Conservation (phyloP, 1,284 basidiomycete species). For the Agaricales sp. region DNA sequence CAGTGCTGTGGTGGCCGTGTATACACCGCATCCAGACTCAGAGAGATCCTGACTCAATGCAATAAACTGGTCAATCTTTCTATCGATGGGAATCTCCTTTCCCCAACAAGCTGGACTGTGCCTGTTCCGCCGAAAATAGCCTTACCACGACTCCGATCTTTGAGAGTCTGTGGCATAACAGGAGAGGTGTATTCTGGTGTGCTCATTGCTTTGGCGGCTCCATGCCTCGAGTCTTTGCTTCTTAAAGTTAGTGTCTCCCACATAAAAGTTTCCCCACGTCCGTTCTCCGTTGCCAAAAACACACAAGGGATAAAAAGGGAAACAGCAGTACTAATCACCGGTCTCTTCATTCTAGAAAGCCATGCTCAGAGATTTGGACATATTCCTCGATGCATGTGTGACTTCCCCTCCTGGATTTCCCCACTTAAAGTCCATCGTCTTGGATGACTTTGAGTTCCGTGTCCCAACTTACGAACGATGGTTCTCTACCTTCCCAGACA, state of each 20-base stretch:
- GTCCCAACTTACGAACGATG: slow-evolving; percentile 24
- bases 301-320: too few species aligned
- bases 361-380: not conserved
- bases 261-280: too few species aligned
- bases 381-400: not conserved
- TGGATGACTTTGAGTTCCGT: slow-evolving; percentile 26
- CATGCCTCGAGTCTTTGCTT: slow-evolving; percentile 17
- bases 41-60: slow-evolving; percentile 20
- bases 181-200: slow-evolving; percentile 23
- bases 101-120: slow-evolving; percentile 13
- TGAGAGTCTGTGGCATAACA: slow-evolving; percentile 25
- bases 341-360: not conserved
- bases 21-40: slow-evolving; percentile 20
- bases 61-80: slow-evolving; percentile 24
- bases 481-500: slow-evolving; percentile 15
- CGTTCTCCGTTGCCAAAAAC: too few species aligned
- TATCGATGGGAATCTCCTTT: slow-evolving; percentile 27
- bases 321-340: not conserved
- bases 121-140: slow-evolving; percentile 12
- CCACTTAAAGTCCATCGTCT: slow-evolving; percentile 20
- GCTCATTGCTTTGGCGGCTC: slow-evolving; percentile 23
- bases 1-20: slow-evolving; percentile 24
- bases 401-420: not conserved
- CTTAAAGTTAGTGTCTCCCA: not conserved
- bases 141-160: slow-evolving; percentile 23